Percentiles rank a stretch among this genome's conserved stretches.
phyloP scores from a whole-genome alignment of 192 early-diverging fungal species.

The Linderina pennispora region DNA sequence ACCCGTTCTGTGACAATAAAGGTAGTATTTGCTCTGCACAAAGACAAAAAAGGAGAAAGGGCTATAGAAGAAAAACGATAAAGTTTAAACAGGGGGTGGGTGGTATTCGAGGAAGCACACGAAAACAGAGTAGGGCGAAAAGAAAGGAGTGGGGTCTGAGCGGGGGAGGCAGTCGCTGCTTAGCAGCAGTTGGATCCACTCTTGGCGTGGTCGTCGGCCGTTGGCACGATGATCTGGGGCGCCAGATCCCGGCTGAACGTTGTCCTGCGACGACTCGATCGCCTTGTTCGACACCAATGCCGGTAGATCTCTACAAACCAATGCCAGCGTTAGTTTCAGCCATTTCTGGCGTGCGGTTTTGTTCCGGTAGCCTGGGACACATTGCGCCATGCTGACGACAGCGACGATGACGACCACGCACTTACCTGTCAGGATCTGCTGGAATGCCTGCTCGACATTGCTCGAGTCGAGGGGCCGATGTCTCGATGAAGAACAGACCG shows the following conservation, averaged over 20 bases:
- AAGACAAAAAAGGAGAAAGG: not conserved
- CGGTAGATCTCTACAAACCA: constrained; percentile 94
- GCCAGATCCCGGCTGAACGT: constrained; percentile 60
- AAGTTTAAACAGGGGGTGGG: not conserved
- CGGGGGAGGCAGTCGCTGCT: constrained; percentile 1
- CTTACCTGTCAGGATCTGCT: constrained; percentile 88
- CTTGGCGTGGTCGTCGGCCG: constrained; percentile 54
- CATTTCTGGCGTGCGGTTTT: too few species aligned
- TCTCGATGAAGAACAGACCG: constrained; percentile 95
- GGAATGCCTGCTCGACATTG: constrained; percentile 96
- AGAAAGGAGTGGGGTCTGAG: not conserved
- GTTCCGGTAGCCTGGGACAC: too few species aligned
- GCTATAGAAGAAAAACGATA: not conserved
- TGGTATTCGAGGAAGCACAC: not conserved
- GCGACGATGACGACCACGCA: too few species aligned
- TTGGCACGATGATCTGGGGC: constrained; percentile 64
- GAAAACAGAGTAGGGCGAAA: not conserved
- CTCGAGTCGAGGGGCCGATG: constrained; percentile 93
- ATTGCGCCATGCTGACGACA: too few species aligned
- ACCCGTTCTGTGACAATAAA: too few species aligned
- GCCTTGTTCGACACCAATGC: constrained; percentile 98
- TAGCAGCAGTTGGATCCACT: constrained; percentile 64
- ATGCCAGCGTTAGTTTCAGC: too few species aligned
- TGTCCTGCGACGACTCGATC: constrained; percentile 72
- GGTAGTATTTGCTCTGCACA: not conserved